Evolutionary conservation across 2,329 filamentous ascomycete genomes (phyloP), one percentile per base, ranked within the genome.

Genomic region (Magnaporthales sp.): DNA sequence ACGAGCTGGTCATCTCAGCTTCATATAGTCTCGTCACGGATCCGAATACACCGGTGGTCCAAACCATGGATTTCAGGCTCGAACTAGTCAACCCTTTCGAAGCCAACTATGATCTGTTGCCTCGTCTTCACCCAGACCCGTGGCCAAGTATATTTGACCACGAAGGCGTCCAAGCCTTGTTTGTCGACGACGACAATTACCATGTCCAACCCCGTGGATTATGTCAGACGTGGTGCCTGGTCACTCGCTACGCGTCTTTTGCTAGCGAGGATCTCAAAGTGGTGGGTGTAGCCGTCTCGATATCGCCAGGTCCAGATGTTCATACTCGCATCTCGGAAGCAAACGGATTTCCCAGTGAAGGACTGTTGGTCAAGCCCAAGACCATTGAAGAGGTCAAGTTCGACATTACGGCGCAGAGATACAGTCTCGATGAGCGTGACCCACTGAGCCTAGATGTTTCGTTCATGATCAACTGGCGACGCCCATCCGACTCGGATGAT

Each of bases 101-200:
- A 77, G 91, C 93, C 19, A 95, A 91, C 73, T 97, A 96, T 75
- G 92, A 96, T 69, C 87, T 98, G 69, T 83, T 89, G 13, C 93
- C 95, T 11, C 86, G 90, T 10, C 81, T 97, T 3, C 90, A 97
- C 75, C 77, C 84, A 0, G 89, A 90, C 63, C 82, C 87, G 2
- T 99, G 95, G 94, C 93, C 95, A 1, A 93, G 89, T 74, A 88
- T 96, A 72, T 99, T 98, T 76, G 83, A 88, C 65, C 80, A 85
- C 22, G 83, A 87, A 26, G 79, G 79, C 15, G 72, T 86, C 3
- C 75, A 77, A 26, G 75, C 77, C 8, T 68, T 70, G 1, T 69
- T 71, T 6, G 76, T 79, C 30, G 54, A 38, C 24, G 63, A 30
- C 11, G 51, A 58, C 24, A 30, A 3, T 31, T 64, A 11, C 13